Evolutionary conservation across 306 rosid species (phyloP), one percentile per base, ranked within the genome.

Genomic region (Hippophae tibetana): DNA sequence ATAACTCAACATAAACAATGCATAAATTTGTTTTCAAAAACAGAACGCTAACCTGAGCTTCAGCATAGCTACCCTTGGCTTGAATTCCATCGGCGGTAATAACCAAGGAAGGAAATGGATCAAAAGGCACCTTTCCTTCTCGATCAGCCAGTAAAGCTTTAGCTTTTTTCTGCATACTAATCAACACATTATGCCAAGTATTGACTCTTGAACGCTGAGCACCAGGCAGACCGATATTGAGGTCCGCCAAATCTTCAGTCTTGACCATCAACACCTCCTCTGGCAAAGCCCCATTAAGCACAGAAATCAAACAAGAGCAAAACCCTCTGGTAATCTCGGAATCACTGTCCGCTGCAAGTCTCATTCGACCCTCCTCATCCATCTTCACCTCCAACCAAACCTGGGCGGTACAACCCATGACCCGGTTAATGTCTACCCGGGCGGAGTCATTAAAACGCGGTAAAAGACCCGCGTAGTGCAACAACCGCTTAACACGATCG

Each of bases 331-430:
- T 80, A 18, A 92, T 85, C 57, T 92, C 99, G 13, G 99, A 92
- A 54, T 92, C 99, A 47, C 99, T 92, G 55, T 86, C 96, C 6
- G 99, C 93, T 4, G 63, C 63, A 49, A 92, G 63, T 41, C 84
- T 70, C 82, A 88, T 77, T 67, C 76, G 80, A 60, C 99, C 95
- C 10, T 73, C 83, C 11, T 38, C 18, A 47, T 82, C 96, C 42
- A 88, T 52, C 42, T 58, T 27, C 57, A 72, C 93, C 40, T 71
- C 85, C 54, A 86, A 69, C 99, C 99, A 92, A 5, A 92, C 99
- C 77, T 71, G 83, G 1, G 99, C 86, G 1, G 99, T 92, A 58
- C 99, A 92, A 1, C 99, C 99, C 99, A 92, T 92, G 23, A 92
- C 95, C 69, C 99, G 84, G 77, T 86, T 88, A 44, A 76, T 47